Conservation (phyloP, 2,329 filamentous ascomycete species). For the Alternaria novae-zelandiae region DNA sequence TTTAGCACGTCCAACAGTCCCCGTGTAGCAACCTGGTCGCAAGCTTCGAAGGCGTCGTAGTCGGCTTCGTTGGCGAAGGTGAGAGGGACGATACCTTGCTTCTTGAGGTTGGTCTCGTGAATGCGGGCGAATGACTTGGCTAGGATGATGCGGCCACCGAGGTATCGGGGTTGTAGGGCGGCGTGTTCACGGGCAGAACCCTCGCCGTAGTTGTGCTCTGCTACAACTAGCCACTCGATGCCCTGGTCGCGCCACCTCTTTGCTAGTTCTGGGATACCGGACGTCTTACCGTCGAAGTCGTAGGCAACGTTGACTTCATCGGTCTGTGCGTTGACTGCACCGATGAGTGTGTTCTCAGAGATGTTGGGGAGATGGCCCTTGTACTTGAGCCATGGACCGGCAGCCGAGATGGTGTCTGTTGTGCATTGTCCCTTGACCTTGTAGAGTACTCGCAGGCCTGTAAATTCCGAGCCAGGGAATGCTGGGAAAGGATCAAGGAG, state of each 20-base stretch:
- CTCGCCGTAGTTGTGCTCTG: slow-evolving; percentile 97
- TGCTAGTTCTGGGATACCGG: slow-evolving; percentile 86
- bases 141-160: slow-evolving; percentile 83
- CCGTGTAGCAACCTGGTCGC: slow-evolving; percentile 81
- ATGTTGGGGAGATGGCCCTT: slow-evolving; percentile 99
- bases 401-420: slow-evolving; percentile 97
- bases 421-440: slow-evolving; percentile 98
- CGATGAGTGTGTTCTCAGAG: slow-evolving; percentile 94
- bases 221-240: slow-evolving; percentile 89
- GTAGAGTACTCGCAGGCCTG: slow-evolving; percentile 83
- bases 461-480: slow-evolving; percentile 79
- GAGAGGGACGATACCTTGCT: slow-evolving; percentile 94
- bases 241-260: slow-evolving; percentile 78
- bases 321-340: slow-evolving; percentile 89
- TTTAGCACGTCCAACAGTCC: slow-evolving; percentile 83
- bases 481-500: slow-evolving; percentile 87
- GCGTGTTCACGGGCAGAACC: slow-evolving; percentile 89
- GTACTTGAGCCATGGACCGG: slow-evolving; percentile 98
- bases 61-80: slow-evolving; percentile 89
- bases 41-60: slow-evolving; percentile 82
- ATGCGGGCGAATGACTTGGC: slow-evolving; percentile 89
- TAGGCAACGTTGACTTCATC: slow-evolving; percentile 92
- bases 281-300: slow-evolving; percentile 76
- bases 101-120: slow-evolving; percentile 95
- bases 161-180: slow-evolving; percentile 87